phyloP scores from a whole-genome alignment of 1,284 basidiomycete species.

The Heterobasidion parviporum region DNA sequence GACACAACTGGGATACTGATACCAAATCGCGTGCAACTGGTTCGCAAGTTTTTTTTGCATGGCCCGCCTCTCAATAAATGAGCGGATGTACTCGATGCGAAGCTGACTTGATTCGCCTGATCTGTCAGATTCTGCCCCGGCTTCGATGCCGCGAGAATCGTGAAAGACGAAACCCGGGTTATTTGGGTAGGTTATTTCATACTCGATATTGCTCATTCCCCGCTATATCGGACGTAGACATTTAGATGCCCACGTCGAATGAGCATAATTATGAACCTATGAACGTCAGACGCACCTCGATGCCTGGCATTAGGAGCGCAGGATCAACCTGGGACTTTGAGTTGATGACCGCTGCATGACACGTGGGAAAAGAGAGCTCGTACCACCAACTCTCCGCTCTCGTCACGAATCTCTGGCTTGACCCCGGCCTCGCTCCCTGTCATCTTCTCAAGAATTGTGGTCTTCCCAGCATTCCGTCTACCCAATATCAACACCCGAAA shows the following conservation, averaged over 20 bases:
- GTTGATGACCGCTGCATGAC: no score
- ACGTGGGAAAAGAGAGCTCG: neutral
- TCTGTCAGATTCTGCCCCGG: neutral
- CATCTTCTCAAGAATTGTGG: neutral
- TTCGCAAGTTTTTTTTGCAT: neutral
- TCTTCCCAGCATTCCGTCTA: neutral
- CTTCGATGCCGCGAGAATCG: neutral
- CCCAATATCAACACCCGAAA: neutral
- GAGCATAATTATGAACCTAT: no score
- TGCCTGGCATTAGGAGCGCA: neutral
- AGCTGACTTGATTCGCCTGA: neutral
- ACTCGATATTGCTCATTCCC: neutral
- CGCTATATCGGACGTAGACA: neutral
- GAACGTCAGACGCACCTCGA: neutral
- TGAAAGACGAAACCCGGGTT: neutral
- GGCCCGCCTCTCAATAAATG: neutral
- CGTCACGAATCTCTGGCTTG: neutral
- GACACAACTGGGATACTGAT: neutral
- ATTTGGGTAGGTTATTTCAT: neutral
- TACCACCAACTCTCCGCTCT: neutral
- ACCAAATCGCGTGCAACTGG: neutral
- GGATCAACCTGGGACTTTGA: neutral
- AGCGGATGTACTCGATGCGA: neutral
- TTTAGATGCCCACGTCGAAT: no score
- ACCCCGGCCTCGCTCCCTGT: neutral